phyloP scores from a whole-genome alignment of 371 early-diverging fungal genomes.

The Mucor racemosus region DNA sequence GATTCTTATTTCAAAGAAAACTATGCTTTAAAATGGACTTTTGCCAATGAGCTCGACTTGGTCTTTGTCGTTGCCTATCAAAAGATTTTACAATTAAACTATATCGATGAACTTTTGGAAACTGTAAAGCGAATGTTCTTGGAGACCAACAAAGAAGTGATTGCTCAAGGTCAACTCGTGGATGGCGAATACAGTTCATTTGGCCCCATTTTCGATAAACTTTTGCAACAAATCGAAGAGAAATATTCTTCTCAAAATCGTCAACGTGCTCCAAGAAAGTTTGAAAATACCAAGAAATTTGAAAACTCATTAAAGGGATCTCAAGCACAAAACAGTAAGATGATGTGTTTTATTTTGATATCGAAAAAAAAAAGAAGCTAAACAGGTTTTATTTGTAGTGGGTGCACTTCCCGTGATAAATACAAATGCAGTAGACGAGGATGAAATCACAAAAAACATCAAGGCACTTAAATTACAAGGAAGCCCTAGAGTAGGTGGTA shows the following conservation, averaged over 20 bases:
- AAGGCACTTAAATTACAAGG: constrained; percentile 49
- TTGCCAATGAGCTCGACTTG: constrained; percentile 84
- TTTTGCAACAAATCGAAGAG: constrained; percentile 48
- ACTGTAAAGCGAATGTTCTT: constrained; percentile 61
- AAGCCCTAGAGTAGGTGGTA: constrained; percentile 39
- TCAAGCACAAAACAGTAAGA: constrained; percentile 59
- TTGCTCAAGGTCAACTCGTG: constrained; percentile 21
- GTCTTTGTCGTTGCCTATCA: constrained; percentile 94
- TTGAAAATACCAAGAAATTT: constrained; percentile 86
- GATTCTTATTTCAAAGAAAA: constrained; percentile 63
- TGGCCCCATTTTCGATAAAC: constrained; percentile 45
- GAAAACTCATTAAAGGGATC: constrained; percentile 75
- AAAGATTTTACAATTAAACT: constrained; percentile 84
- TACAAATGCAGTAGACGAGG: constrained; percentile 51
- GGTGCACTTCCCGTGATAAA: constrained; percentile 23
- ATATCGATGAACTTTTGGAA: constrained; percentile 85
- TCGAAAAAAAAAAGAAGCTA: not conserved
- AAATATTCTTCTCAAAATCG: constrained; percentile 49
- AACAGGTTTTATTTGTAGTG: not conserved
- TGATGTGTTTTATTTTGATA: not conserved
- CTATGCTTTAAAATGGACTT: constrained; percentile 83
- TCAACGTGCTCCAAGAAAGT: constrained; percentile 72
- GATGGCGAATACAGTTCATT: constrained; percentile 39
- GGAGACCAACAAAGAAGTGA: constrained; percentile 23
- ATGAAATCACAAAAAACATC: constrained; percentile 69